Conservation (phyloP, 1,284 basidiomycete species). For the Fomes fomentarius region DNA sequence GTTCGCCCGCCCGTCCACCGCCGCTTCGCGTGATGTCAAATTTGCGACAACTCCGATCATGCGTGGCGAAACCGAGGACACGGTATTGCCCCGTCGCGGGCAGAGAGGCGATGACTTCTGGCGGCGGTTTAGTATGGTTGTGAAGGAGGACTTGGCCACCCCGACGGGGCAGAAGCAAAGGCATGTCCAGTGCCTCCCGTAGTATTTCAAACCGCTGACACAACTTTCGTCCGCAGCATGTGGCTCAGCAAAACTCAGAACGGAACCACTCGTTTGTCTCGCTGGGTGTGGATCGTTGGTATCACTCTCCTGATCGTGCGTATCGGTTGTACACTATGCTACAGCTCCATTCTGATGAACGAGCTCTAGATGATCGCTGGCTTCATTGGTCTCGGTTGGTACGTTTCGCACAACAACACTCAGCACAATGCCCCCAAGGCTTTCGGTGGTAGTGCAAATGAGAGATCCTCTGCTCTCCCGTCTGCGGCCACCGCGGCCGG, state of each 20-base stretch:
- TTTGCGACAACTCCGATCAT: constrained; percentile 61
- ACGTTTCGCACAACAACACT: constrained; percentile 52
- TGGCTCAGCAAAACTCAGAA: constrained; percentile 70
- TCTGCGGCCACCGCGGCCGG: constrained; percentile 18
- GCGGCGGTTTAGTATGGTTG: constrained; percentile 83
- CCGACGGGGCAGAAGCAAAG: constrained; percentile 50
- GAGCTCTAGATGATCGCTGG: constrained; percentile 46
- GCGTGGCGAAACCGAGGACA: constrained; percentile 69
- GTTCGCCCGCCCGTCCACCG: constrained; percentile 64
- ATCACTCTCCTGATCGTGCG: constrained; percentile 58
- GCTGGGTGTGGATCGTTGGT: constrained; percentile 72
- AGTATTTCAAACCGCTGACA: constrained; percentile 11
- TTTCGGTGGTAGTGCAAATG: constrained; percentile 68
- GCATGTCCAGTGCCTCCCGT: constrained; percentile 32
- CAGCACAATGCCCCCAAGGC: constrained; percentile 56
- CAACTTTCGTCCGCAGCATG: constrained; percentile 40
- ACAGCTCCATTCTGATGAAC: not conserved
- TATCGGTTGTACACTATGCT: constrained; percentile 5
- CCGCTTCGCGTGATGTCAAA: constrained; percentile 46
- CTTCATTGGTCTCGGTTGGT: constrained; percentile 63
- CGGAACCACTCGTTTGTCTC: constrained; percentile 53
- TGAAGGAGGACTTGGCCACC: constrained; percentile 60
- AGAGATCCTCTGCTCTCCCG: constrained; percentile 35
- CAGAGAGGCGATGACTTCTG: constrained; percentile 82
- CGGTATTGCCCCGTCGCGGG: constrained; percentile 63